Evolutionary conservation across 106 monocot species (phyloP), one percentile per base, ranked within the genome.

Genomic region (Apostasia ramifera): DNA sequence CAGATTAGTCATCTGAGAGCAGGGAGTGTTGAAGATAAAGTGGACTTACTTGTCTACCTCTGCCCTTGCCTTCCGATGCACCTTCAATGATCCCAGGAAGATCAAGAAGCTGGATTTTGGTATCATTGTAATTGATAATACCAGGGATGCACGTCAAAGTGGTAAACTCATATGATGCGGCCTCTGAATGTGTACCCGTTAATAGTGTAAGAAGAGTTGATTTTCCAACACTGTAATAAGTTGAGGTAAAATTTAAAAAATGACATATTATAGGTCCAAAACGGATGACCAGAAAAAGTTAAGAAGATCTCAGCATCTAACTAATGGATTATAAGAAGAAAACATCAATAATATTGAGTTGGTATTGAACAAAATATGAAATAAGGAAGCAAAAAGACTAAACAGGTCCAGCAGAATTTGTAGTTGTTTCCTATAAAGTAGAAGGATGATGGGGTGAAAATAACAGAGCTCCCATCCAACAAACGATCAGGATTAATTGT

Each of bases 81-180:
- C 98, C 98, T 81, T 98, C 98, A 78, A 98, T 98, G 73, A 98
- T 98, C 74, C 98, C 98, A 71, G 98, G 98, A 73, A 98, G 90
- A 78, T 98, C 98, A 63, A 98, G 98, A 73, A 93, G 87, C 64
- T 98, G 98, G 70, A 98, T 98, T 81, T 93, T 93, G 42, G 93
- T 80, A 76, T 98, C 98, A 74, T 98, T 98, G 71, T 98, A 98
- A 56, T 93, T 79, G 72, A 98, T 98, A 73, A 98, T 98, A 26
- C 98, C 98, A 74, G 98, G 98, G 65, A 98, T 98, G 87, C 98
- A 98, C 44, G 93, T 98, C 56, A 98, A 85, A 0, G 98, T 98
- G 3, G 98, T 98, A 62, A 98, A 98, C 76, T 98, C 98, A 71
- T 98, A 98, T 54, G 98, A 98, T 69, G 98, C 98, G 81, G 93